Conservation (phyloP, 768 basidiomycete genomes). For the Boletellus sp. region DNA sequence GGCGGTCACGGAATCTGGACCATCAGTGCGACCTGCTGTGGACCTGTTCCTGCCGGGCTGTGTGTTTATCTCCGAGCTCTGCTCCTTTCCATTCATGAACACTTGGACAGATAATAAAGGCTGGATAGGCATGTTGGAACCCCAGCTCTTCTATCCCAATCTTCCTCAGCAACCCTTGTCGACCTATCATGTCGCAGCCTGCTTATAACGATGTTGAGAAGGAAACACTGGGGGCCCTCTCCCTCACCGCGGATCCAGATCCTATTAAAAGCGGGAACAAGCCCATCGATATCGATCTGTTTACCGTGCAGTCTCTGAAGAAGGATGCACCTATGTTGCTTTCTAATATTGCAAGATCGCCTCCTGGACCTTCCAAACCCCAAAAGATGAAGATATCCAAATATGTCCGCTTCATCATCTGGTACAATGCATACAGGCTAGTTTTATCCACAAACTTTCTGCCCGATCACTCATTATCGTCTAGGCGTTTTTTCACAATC, state of each 20-base stretch:
- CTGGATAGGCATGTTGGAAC: not conserved
- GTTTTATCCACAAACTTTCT: conserved; percentile 6
- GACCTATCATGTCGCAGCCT: conserved; percentile 40
- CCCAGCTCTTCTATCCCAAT: not conserved
- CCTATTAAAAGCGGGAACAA: conserved; percentile 41
- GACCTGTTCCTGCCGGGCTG: conserved; percentile 4
- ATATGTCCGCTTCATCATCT: conserved; percentile 60
- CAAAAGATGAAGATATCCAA: conserved; percentile 55
- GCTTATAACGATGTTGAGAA: conserved; percentile 55
- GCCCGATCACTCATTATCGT: conserved; percentile 6
- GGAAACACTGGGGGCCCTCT: conserved; percentile 47
- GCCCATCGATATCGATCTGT: conserved; percentile 27
- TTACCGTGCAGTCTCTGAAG: conserved; percentile 37
- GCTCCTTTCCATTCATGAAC: conserved; percentile 8
- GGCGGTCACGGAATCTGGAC: conserved; percentile 10
- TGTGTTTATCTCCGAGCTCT: conserved; percentile 16
- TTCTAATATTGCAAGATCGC: conserved; percentile 34
- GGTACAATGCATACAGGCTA: conserved; percentile 80
- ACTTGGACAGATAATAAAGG: conserved; percentile 22
- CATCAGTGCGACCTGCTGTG: conserved; percentile 7
- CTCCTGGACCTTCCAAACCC: conserved; percentile 35
- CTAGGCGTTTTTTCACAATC: conserved; percentile 71
- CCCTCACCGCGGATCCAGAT: conserved; percentile 26
- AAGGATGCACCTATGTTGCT: conserved; percentile 38
- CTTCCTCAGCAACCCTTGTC: conserved; percentile 5